Conservation (phyloP, 2,329 filamentous ascomycete species). For the Fusarium denticulatum region DNA sequence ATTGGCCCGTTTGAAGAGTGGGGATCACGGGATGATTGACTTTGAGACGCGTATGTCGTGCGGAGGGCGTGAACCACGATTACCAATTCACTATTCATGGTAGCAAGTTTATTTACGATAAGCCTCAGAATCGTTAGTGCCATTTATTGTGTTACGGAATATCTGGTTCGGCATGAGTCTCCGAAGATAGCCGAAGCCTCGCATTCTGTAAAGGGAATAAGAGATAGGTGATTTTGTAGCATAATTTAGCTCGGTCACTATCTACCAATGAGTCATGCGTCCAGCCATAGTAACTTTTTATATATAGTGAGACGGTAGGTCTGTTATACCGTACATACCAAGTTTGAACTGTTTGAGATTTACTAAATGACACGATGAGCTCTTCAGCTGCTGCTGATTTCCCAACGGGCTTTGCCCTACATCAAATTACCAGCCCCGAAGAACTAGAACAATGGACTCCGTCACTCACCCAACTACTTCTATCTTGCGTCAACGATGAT, state of each 20-base stretch:
- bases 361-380: background rate
- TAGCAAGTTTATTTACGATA: background rate
- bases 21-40: background rate
- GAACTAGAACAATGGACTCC: background rate
- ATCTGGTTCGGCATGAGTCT: background rate
- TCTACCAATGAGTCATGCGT: background rate
- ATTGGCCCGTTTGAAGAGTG: background rate
- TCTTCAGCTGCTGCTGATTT: background rate
- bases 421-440: fast-evolving
- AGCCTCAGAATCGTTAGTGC: background rate
- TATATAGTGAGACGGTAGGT: fast-evolving
- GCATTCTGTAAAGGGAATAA: background rate
- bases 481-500: background rate
- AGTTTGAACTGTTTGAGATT: fast-evolving
- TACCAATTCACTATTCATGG: background rate
- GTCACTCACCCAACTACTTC: background rate
- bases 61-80: background rate
- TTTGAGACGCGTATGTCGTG: background rate
- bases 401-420: background rate
- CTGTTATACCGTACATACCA: fast-evolving
- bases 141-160: fast-evolving
- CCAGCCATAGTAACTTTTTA: background rate
- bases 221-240: background rate
- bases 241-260: background rate
- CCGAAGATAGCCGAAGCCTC: background rate